phyloP scores from a whole-genome alignment of 2,329 filamentous ascomycete species.

The Penicillium hordei region DNA sequence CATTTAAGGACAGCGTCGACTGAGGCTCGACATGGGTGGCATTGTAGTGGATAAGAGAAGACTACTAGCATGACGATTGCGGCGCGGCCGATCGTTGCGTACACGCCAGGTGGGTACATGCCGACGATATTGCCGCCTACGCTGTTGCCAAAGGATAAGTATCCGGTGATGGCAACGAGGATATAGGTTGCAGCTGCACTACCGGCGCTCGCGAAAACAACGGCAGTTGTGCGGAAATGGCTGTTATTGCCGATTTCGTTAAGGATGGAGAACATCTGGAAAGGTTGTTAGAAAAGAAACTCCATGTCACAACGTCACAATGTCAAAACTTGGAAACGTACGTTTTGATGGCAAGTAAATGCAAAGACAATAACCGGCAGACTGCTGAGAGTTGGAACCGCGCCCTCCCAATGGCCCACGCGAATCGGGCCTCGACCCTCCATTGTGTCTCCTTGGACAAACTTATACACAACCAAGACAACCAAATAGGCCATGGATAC shows the following conservation, averaged over 20 bases:
- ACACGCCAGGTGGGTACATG: constrained; percentile 78
- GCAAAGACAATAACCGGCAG: constrained; percentile 96
- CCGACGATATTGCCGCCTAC: constrained; percentile 90
- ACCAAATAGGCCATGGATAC: constrained; percentile 94
- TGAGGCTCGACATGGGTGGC: constrained; percentile 94
- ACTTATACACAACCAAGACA: constrained; percentile 90
- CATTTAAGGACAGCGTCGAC: constrained; percentile 92
- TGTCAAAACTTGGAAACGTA: constrained; percentile 44
- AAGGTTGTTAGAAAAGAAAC: constrained; percentile 15
- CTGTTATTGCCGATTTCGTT: constrained; percentile 91
- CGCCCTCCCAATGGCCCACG: constrained; percentile 74
- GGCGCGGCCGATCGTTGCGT: constrained; percentile 88
- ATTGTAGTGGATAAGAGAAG: constrained; percentile 93
- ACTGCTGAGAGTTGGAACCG: constrained; percentile 75
- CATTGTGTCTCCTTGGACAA: constrained; percentile 72
- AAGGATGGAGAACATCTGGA: constrained; percentile 94
- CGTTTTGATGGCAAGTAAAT: constrained; percentile 99
- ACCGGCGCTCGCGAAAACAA: constrained; percentile 82
- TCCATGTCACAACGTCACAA: too few species aligned
- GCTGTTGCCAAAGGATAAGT: constrained; percentile 89
- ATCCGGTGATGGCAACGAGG: constrained; percentile 90
- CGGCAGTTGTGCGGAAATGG: constrained; percentile 71
- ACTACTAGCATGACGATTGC: constrained; percentile 95
- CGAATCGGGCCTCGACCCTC: constrained; percentile 72
- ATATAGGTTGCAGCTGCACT: constrained; percentile 84